These are phyloP conservation scores for Phytophthora macrochlamydospora DNA, from an alignment of 352 stramenopile species.

Conservation along the genomic window DNA sequence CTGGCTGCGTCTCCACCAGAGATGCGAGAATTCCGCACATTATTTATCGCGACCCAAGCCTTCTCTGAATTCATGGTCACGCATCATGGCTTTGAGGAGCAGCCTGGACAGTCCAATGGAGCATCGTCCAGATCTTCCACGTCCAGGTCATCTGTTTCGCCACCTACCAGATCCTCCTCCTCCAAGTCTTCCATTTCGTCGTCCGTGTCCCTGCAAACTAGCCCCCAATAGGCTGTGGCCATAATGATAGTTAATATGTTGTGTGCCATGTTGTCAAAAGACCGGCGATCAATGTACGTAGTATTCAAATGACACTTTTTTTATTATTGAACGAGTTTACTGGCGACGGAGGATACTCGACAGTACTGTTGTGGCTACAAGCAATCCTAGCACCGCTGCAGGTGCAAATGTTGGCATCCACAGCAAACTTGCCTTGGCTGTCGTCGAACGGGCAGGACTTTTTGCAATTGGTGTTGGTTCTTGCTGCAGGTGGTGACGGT, in stretches of 20 bases:
- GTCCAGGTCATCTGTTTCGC: conserved; percentile 16
- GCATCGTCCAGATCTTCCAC: conserved; percentile 18
- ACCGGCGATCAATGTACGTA: conserved; percentile 5
- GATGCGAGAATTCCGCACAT: conserved; percentile 82
- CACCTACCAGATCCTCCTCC: conserved; percentile 15
- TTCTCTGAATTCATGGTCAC: conserved; percentile 87
- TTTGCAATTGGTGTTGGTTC: conserved; percentile 2
- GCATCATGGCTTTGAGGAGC: conserved; percentile 82
- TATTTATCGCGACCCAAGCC: conserved; percentile 86
- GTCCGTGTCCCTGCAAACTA: conserved; percentile 27
- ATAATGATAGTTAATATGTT: neutral
- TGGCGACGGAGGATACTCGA: conserved; percentile 28
- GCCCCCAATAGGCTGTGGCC: neutral
- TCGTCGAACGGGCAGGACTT: neutral
- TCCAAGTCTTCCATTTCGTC: conserved; percentile 18
- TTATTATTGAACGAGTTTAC: neutral
- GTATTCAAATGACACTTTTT: conserved; percentile 19
- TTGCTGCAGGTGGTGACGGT: conserved; percentile 30
- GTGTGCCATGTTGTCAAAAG: too few relatives aligned
- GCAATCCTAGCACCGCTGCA: conserved; percentile 23
- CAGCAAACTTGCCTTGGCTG: conserved; percentile 1
- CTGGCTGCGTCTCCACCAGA: conserved; percentile 71
- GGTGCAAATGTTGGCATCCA: conserved; percentile 18
- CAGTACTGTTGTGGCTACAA: conserved; percentile 31
- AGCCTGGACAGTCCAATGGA: conserved; percentile 34